Base-by-base conservation (phyloP, 1,139 yeast genomes). In the Yamadazyma taylorii region DNA sequence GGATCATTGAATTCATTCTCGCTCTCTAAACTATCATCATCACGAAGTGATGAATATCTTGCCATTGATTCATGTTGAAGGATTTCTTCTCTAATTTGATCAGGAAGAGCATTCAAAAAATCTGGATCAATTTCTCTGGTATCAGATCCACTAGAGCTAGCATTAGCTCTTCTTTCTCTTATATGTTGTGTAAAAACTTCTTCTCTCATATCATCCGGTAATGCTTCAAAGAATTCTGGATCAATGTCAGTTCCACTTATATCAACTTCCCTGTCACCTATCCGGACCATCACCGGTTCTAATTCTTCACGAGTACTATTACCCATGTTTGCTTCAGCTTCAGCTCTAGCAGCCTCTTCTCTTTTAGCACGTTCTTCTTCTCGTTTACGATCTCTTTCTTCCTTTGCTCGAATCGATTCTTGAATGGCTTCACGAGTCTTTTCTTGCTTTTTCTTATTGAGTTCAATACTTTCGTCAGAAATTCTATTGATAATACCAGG, bases 171-270 rank as follows among this genome's bases (percentile, higher is more conserved):
- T 43, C 76, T 55, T 46, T 88, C 95, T 32, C 92, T 69, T 4
- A 89, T 69, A 55, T 89, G 96, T 50, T 89, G 95, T 0, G 94
- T 80, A 52, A 88, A 80, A 0, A 89, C 97, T 53, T 90, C 97
- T 47, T 89, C 95, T 36, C 96, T 71, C 85, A 90, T 85, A 37
- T 87, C 95, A 34, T 86, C 96, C 0, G 97, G 97, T 26, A 90
- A 69, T 0, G 96, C 97, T 49, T 84, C 86, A 46, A 90, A 72
- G 55, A 89, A 90, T 50, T 85, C 94, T 0, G 95, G 95, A 60
- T 90, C 97, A 41, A 90, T 88, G 40, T 88, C 97, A 3, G 96
- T 82, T 0, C 90, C 94, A 38, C 94, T 78, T 31, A 90, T 85
- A 56, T 90, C 95, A 24, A 90, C 90, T 40, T 81, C 82, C 24